Percentiles rank a stretch among this genome's conserved stretches.
phyloP scores from a whole-genome alignment of 495 filamentous ascomycete species.

The Aspergillus asperescens region DNA sequence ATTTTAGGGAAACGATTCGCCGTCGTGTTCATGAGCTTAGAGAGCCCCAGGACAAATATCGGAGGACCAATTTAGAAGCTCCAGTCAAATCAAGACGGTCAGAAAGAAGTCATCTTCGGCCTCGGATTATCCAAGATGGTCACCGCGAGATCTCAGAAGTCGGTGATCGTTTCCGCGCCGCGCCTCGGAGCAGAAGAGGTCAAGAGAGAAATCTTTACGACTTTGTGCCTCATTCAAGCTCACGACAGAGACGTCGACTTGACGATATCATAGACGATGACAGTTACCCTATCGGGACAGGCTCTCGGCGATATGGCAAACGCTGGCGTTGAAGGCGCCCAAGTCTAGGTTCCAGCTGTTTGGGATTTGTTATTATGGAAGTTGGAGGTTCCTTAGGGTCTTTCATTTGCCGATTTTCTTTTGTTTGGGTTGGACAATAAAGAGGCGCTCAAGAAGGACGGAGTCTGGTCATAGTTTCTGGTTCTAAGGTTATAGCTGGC shows the following conservation, averaged over 20 bases:
- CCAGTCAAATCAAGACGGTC: not conserved
- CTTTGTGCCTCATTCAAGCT: constrained; percentile 2
- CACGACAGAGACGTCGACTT: constrained; percentile 8
- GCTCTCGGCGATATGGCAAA: constrained; percentile 1
- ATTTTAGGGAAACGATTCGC: not conserved
- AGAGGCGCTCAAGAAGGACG: not conserved
- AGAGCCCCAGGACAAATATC: not conserved
- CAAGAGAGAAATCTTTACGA: constrained; percentile 7
- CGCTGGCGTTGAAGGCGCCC: constrained; percentile 7
- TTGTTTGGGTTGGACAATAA: constrained; percentile 2
- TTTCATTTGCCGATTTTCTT: constrained; percentile 5
- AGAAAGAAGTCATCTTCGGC: constrained; percentile 5
- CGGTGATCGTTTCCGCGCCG: constrained; percentile 15
- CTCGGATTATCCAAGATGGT: constrained; percentile 22
- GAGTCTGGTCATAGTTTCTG: not conserved
- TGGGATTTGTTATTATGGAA: not conserved
- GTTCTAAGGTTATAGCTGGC: not conserved
- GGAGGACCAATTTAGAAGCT: not conserved
- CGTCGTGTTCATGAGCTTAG: not conserved
- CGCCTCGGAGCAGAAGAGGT: constrained; percentile 12
- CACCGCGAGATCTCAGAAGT: constrained; percentile 16
- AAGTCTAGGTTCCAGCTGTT: not conserved
- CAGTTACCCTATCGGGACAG: not conserved
- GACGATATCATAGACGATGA: constrained; percentile 5
- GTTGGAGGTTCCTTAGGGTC: not conserved